phyloP scores from a whole-genome alignment of 208 protist genomes.

The Leishmania turanica region DNA sequence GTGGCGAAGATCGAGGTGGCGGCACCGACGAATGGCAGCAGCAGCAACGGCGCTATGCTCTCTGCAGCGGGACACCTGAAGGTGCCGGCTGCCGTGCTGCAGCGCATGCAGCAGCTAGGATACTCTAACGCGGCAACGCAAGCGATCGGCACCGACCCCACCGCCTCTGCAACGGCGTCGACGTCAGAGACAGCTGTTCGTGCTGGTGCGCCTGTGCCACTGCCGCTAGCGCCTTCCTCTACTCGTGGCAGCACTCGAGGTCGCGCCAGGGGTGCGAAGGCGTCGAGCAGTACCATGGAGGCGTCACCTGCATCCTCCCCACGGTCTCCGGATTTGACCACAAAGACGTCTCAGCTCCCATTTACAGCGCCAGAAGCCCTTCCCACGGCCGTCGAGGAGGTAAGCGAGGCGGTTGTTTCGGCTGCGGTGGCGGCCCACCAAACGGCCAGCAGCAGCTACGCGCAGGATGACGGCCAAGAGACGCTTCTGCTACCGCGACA shows the following conservation, averaged over 20 bases:
- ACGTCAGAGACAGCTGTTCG: not conserved
- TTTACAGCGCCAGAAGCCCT: not conserved
- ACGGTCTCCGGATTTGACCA: not conserved
- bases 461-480: not conserved
- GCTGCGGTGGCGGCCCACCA: constrained; percentile 22
- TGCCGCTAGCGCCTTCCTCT: not conserved
- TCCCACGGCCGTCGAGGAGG: constrained; percentile 2
- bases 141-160: not conserved
- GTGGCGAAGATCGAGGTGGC: constrained; percentile 12
- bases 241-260: not conserved
- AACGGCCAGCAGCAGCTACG: not conserved
- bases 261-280: not conserved
- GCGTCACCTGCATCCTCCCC: not conserved
- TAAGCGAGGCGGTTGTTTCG: constrained; percentile 23
- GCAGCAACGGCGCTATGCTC: not conserved
- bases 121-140: not conserved
- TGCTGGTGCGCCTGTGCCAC: not conserved
- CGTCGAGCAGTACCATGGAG: not conserved
- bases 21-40: not conserved
- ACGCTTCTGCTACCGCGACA: not conserved
- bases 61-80: constrained; percentile 19
- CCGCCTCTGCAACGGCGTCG: not conserved
- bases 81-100: constrained; percentile 35
- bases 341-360: not conserved
- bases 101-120: constrained; percentile 33